A percentile compares a stretch with the other conserved stretches of the same genome.
Evolutionary conservation across 305 asterid species (phyloP).

Genomic region (Nicotiana rustica): DNA sequence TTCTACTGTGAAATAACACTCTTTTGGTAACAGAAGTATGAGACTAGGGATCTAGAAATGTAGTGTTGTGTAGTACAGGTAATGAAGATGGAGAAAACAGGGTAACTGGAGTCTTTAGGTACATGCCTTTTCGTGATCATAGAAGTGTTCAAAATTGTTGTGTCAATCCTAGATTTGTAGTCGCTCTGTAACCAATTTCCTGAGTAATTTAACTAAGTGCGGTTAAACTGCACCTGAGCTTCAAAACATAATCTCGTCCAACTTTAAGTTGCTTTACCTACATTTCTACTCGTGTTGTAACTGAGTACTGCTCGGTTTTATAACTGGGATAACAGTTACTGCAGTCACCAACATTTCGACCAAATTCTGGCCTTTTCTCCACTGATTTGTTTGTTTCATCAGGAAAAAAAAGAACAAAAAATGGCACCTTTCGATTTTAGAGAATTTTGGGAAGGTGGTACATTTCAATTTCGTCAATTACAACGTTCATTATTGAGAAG

Average conservation of each 20-base stretch:
- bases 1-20: constrained; percentile 20
- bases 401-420: too few species aligned
- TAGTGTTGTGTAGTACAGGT: constrained; percentile 32
- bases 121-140: constrained; percentile 12
- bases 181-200: not conserved
- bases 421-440: not conserved
- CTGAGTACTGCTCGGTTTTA: too few species aligned
- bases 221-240: not conserved
- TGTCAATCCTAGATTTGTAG: not conserved
- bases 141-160: constrained; percentile 12
- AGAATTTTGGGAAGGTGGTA: not conserved
- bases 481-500: not conserved
- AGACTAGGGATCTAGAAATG: constrained; percentile 23
- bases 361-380: not conserved
- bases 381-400: not conserved
- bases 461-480: not conserved
- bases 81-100: constrained; percentile 24
- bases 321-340: too few species aligned
- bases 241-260: not conserved
- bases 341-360: not conserved
- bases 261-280: not conserved
- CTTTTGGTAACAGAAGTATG: constrained; percentile 26
- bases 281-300: too few species aligned
- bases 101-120: constrained; percentile 14
- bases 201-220: not conserved